Conservation (phyloP, 129 eudicot species). For the Artemisia argyi region DNA sequence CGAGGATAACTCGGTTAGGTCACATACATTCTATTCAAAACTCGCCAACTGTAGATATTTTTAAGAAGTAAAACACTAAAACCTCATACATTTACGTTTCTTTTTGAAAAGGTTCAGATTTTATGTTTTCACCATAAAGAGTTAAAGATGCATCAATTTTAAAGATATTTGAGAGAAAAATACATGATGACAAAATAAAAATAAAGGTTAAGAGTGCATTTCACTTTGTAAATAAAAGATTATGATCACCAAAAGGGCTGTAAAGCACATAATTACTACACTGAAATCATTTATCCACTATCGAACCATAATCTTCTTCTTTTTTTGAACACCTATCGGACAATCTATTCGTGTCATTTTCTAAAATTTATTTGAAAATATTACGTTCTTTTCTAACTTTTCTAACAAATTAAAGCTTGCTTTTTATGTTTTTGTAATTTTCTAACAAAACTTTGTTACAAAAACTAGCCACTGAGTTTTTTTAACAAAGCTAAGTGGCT, state of each 20-base stretch:
- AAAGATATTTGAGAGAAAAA: not conserved
- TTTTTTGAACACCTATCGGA: no score
- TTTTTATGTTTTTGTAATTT: no score
- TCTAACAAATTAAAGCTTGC: no score
- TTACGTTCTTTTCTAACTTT: not conserved
- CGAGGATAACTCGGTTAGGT: no score
- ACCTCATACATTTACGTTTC: no score
- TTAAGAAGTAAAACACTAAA: no score
- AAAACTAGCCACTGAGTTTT: no score
- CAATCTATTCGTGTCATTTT: not conserved
- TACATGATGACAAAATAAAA: constrained; percentile 14
- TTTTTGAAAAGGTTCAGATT: no score
- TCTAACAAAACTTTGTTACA: no score
- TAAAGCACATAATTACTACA: constrained; percentile 12
- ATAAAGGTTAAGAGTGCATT: constrained; percentile 23
- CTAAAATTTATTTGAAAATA: not conserved
- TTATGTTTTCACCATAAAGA: no score
- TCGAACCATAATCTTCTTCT: constrained; percentile 16
- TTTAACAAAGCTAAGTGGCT: not conserved
- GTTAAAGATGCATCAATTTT: not conserved
- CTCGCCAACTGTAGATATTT: no score
- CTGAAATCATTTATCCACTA: constrained; percentile 30
- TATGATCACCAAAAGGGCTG: constrained; percentile 23
- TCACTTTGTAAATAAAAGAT: constrained; percentile 1
- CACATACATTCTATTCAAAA: no score